phyloP scores from a whole-genome alignment of 1,284 basidiomycete species.

The Anthracocystis panici-leucophaei region DNA sequence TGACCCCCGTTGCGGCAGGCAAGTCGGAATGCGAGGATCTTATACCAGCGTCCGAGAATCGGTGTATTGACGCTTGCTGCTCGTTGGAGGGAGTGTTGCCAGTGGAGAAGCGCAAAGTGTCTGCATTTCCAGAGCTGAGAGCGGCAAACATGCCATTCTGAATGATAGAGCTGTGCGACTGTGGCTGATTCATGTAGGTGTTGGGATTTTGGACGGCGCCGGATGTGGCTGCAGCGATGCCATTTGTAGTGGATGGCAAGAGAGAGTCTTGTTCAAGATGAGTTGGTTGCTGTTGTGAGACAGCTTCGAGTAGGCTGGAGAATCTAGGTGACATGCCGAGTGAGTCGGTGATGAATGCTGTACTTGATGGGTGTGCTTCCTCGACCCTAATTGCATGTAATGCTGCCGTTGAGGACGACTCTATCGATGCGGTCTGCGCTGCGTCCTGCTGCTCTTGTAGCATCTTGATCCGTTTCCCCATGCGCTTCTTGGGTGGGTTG shows the following conservation, averaged over 20 bases:
- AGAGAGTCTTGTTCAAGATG: neutral
- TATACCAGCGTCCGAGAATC: neutral
- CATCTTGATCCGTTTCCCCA: conserved; percentile 42
- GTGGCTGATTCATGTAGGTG: neutral
- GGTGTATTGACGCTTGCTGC: conserved; percentile 1
- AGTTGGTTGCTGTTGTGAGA: conserved; percentile 10
- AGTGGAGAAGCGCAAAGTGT: neutral
- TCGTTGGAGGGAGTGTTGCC: neutral
- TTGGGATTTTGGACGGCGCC: neutral
- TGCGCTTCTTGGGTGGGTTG: conserved; percentile 43
- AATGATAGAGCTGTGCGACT: conserved; percentile 11
- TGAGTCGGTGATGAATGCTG: neutral
- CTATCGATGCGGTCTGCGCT: neutral
- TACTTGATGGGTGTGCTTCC: neutral
- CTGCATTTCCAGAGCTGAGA: conserved; percentile 7
- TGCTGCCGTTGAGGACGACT: neutral
- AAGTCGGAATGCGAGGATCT: neutral
- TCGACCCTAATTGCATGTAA: neutral
- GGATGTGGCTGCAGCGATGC: neutral
- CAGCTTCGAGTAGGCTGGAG: conserved; percentile 32
- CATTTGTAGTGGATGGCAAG: neutral
- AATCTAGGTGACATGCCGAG: conserved; percentile 30
- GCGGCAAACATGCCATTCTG: conserved; percentile 35
- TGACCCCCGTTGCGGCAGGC: neutral
- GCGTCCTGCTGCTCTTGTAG: conserved; percentile 35